Evolutionary conservation across 257 asterid genomes (phyloP).

Genomic region (Nicotiana benthamiana): DNA sequence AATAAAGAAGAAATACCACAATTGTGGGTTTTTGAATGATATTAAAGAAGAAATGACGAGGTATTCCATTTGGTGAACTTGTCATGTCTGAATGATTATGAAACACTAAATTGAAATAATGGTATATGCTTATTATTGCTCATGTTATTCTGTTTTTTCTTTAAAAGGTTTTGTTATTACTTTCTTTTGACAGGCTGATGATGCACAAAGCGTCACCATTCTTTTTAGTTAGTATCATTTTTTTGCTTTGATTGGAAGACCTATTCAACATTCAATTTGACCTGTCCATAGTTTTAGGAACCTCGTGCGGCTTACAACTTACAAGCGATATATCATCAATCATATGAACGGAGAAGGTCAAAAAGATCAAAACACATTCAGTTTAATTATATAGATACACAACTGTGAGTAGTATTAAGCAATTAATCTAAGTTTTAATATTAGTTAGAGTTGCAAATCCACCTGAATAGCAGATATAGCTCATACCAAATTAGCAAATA

Average conservation of each 20-base stretch:
- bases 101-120: neutral
- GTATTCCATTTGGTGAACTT: neutral
- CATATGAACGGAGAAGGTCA: neutral
- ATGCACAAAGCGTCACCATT: neutral
- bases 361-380: neutral
- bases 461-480: neutral
- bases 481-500: neutral
- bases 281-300: neutral
- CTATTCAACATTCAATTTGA: neutral
- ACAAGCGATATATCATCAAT: neutral
- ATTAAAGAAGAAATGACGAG: neutral
- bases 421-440: neutral
- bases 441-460: neutral
- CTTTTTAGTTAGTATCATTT: neutral
- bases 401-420: neutral
- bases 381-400: neutral
- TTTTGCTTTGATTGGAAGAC: neutral
- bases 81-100: neutral
- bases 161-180: neutral
- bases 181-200: conserved; percentile 5
- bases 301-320: neutral
- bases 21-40: neutral
- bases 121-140: neutral
- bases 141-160: neutral
- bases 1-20: neutral